Percentiles rank a stretch among this genome's conserved stretches.
Evolutionary conservation across 352 stramenopile genomes (phyloP).

Genomic region (Globisporangium alternatum): DNA sequence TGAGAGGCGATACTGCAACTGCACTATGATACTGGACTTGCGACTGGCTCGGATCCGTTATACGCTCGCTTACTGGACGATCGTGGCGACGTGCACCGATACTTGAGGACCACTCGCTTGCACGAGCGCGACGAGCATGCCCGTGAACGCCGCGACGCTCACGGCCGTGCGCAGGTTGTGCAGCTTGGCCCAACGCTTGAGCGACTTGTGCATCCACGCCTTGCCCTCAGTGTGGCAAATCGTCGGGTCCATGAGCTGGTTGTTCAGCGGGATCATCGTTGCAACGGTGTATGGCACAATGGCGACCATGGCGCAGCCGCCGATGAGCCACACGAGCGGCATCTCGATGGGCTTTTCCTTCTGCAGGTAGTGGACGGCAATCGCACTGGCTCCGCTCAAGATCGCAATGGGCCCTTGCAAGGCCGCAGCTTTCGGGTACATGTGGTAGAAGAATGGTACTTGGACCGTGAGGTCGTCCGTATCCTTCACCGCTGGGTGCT

Average conservation of each 20-base stretch:
- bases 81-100: neutral
- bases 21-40: neutral
- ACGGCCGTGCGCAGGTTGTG: constrained; percentile 50
- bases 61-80: neutral
- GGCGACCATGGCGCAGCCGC: constrained; percentile 46
- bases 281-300: constrained; percentile 67
- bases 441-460: constrained; percentile 26
- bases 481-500: constrained; percentile 26
- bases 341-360: neutral
- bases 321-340: constrained; percentile 13
- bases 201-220: constrained; percentile 50
- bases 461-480: constrained; percentile 15
- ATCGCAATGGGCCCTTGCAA: constrained; percentile 20
- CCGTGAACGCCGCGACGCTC: constrained; percentile 52
- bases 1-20: neutral
- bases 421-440: constrained; percentile 23
- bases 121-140: constrained; percentile 61
- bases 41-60: neutral
- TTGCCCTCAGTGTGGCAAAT: constrained; percentile 32
- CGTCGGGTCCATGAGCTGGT: constrained; percentile 51
- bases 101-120: neutral
- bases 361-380: constrained; percentile 19
- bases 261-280: constrained; percentile 67
- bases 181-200: constrained; percentile 49
- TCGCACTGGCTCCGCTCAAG: constrained; percentile 22